Percentiles rank a stretch among this genome's conserved stretches.
Conservation (phyloP, 331 rosid genomes). For the Erythrophleum ivorense region DNA sequence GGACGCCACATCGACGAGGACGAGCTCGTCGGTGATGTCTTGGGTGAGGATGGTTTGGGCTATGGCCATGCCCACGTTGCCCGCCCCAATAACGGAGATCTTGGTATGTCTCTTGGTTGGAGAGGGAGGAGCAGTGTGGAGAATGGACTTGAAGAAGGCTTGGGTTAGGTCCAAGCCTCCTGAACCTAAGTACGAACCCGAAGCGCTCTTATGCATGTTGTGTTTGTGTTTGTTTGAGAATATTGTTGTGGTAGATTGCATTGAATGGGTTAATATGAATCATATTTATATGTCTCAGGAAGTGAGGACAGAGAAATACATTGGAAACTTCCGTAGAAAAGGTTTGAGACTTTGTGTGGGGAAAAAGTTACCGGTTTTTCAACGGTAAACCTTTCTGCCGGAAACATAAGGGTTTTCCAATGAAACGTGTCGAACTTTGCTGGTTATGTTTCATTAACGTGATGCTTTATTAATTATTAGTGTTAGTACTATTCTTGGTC, state of each 20-base stretch:
- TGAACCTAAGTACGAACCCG: slow-evolving; percentile 68
- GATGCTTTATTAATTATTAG: neutral
- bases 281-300: neutral
- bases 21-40: slow-evolving; percentile 78
- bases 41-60: slow-evolving; percentile 95
- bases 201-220: slow-evolving; percentile 64
- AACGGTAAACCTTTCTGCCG: neutral
- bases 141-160: slow-evolving; percentile 73
- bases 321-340: neutral
- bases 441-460: neutral
- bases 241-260: neutral
- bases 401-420: too few species aligned
- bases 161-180: slow-evolving; percentile 75
- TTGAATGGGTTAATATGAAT: neutral
- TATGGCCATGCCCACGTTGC: slow-evolving; percentile 95
- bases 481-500: too few species aligned
- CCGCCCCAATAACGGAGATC: slow-evolving; percentile 83
- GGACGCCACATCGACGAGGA: slow-evolving; percentile 69
- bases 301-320: neutral
- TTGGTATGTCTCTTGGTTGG: slow-evolving; percentile 67
- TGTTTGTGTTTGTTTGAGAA: neutral
- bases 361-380: neutral
- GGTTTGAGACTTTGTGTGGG: neutral
- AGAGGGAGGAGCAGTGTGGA: slow-evolving; percentile 64
- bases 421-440: neutral